Percentiles rank a stretch among this genome's conserved stretches.
phyloP scores from a whole-genome alignment of 2,329 filamentous ascomycete species.

The Shiraia bambusicola region DNA sequence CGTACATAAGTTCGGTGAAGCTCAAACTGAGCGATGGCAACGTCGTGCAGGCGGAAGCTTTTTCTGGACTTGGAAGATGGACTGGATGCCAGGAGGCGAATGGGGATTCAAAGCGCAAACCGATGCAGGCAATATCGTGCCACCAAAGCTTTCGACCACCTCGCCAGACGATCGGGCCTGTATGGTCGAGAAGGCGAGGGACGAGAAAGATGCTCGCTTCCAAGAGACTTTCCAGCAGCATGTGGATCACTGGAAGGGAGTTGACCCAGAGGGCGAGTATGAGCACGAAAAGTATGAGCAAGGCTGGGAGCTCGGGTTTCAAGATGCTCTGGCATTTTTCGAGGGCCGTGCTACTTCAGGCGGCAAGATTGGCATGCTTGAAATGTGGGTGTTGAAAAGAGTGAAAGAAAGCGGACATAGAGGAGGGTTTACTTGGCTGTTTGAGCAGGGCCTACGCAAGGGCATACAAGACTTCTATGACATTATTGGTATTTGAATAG shows the following conservation, averaged over 20 bases:
- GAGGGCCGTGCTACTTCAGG: conserved; percentile 38
- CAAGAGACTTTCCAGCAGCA: conserved; percentile 47
- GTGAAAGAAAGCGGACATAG: conserved; percentile 54
- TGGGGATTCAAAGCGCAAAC: conserved; percentile 61
- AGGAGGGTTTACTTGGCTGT: conserved; percentile 54
- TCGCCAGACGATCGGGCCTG: conserved; percentile 14
- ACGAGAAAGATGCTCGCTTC: conserved; percentile 41
- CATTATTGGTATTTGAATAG: conserved; percentile 14
- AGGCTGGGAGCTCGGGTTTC: conserved; percentile 60
- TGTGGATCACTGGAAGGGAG: conserved; percentile 53
- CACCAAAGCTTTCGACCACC: conserved; percentile 35
- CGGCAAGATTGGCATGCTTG: conserved; percentile 59
- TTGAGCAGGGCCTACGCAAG: conserved; percentile 52
- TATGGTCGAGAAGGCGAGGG: conserved; percentile 45
- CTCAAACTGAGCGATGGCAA: conserved; percentile 53
- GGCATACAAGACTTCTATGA: conserved; percentile 47
- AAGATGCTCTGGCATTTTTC: conserved; percentile 58
- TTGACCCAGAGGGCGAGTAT: conserved; percentile 48
- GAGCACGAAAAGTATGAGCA: conserved; percentile 57
- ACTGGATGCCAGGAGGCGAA: conserved; percentile 63
- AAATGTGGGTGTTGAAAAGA: conserved; percentile 61
- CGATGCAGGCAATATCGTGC: conserved; percentile 46
- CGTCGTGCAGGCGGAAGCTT: conserved; percentile 54
- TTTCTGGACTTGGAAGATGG: conserved; percentile 65
- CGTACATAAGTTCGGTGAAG: conserved; percentile 50